Evolutionary conservation across 306 rosid species (phyloP).

Genomic region (Inga laurina): DNA sequence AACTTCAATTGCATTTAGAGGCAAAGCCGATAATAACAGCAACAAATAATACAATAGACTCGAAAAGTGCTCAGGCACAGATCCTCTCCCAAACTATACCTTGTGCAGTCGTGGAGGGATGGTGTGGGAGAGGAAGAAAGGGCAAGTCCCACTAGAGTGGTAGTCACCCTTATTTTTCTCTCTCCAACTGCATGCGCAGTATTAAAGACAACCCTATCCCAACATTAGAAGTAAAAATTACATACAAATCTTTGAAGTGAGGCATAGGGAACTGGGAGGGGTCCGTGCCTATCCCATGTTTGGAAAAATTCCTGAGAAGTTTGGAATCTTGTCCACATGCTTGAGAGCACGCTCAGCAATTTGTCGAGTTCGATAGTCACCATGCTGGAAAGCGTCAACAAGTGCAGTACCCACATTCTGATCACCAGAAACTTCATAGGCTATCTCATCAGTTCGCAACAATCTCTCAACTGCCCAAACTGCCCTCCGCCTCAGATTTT

Average conservation of each 20-base stretch:
- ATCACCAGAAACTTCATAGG: constrained; percentile 75
- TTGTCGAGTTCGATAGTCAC: constrained; percentile 88
- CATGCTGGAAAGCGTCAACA: constrained; percentile 98
- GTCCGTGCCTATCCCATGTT: constrained; percentile 46
- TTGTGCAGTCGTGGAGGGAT: not conserved
- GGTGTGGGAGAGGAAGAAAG: not conserved
- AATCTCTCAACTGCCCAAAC: constrained; percentile 95
- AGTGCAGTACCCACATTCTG: constrained; percentile 91
- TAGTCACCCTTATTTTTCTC: not conserved
- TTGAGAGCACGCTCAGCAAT: constrained; percentile 92
- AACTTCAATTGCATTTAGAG: constrained; percentile 49
- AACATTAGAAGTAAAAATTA: constrained; percentile 35
- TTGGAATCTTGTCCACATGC: constrained; percentile 95
- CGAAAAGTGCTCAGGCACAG: constrained; percentile 35
- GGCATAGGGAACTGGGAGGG: constrained; percentile 13
- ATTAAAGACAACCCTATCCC: not conserved
- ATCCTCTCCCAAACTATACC: not conserved
- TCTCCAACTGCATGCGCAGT: not conserved
- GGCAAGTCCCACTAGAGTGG: not conserved
- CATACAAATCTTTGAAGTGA: constrained; percentile 39
- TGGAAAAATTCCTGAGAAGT: constrained; percentile 94
- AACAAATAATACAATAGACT: constrained; percentile 41
- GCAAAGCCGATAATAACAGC: constrained; percentile 46
- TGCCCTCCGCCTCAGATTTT: constrained; percentile 80
- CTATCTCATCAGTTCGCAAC: constrained; percentile 81